Conservation (phyloP, 352 stramenopile species). For the Pythium monospermum region DNA sequence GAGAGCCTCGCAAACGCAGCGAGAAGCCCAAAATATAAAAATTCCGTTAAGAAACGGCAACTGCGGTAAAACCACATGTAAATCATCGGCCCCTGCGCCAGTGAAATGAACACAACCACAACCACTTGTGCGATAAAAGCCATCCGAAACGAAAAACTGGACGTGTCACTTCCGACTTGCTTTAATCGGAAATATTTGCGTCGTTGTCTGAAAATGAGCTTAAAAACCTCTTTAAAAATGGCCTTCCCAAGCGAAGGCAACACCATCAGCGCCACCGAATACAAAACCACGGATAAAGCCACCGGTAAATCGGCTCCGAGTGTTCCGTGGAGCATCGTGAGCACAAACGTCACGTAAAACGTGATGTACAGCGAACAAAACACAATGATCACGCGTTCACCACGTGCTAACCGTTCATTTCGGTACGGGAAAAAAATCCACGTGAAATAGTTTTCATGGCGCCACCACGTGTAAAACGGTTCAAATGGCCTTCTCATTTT, state of each 20-base stretch:
- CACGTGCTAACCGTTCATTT: slow-evolving; percentile 51
- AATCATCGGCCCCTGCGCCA: slow-evolving; percentile 48
- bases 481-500: slow-evolving; percentile 58
- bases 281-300: slow-evolving; percentile 36
- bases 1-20: slow-evolving; percentile 54
- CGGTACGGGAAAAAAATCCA: slow-evolving; percentile 71
- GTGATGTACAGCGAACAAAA: slow-evolving; percentile 69
- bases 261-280: slow-evolving; percentile 48
- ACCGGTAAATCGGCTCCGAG: slow-evolving; percentile 34
- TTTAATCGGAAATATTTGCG: slow-evolving; percentile 63
- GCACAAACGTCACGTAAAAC: slow-evolving; percentile 69
- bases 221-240: slow-evolving; percentile 73
- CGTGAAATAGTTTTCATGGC: slow-evolving; percentile 75
- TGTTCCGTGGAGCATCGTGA: slow-evolving; percentile 49
- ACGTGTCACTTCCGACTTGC: slow-evolving; percentile 33
- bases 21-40: slow-evolving; percentile 61
- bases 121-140: slow-evolving; percentile 53
- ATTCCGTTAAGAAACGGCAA: slow-evolving; percentile 57
- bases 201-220: slow-evolving; percentile 65
- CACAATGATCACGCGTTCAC: slow-evolving; percentile 58
- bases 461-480: slow-evolving; percentile 73
- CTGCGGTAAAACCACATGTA: slow-evolving; percentile 66
- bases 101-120: slow-evolving; percentile 42
- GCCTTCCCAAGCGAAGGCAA: slow-evolving; percentile 56
- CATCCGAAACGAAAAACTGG: slow-evolving; percentile 47